Conservation (phyloP, 192 early-diverging fungal species). For the Rhizoclosmatium sp. region DNA sequence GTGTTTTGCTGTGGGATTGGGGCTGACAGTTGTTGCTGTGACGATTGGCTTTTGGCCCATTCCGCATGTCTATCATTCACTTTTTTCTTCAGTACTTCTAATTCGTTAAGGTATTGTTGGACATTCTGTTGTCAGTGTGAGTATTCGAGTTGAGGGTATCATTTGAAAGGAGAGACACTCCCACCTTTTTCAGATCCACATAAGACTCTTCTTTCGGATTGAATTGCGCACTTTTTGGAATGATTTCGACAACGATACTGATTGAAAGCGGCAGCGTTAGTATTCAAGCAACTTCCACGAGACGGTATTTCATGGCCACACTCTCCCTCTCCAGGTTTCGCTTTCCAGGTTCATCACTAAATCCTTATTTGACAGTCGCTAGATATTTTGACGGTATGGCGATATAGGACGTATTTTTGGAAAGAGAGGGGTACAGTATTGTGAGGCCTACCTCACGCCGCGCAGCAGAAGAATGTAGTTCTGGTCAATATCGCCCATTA, state of each 20-base stretch:
- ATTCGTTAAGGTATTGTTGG: conserved; percentile 10
- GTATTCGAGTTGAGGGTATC: not conserved
- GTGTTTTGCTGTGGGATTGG: not conserved
- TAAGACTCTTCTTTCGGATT: conserved; percentile 34
- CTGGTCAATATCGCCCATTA: conserved; percentile 30
- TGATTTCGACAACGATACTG: conserved; percentile 50
- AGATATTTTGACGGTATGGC: too few relatives aligned
- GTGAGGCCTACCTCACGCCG: conserved; percentile 26
- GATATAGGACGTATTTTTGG: not conserved
- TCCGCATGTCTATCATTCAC: conserved; percentile 34
- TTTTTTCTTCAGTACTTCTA: conserved; percentile 43
- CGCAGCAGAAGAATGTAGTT: conserved; percentile 41
- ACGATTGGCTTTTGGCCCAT: conserved; percentile 9
- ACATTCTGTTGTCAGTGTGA: conserved; percentile 27
- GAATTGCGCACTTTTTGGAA: conserved; percentile 45
- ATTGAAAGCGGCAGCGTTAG: not conserved
- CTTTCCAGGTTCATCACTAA: too few relatives aligned
- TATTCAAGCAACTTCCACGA: too few relatives aligned
- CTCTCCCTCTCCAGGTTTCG: too few relatives aligned
- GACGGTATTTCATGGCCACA: too few relatives aligned
- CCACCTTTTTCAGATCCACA: conserved; percentile 5
- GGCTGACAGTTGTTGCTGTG: not conserved
- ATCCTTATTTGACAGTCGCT: too few relatives aligned
- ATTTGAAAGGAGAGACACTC: conserved; percentile 9
- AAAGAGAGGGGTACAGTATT: not conserved